Evolutionary conservation across 2,329 filamentous ascomycete species (phyloP).

Genomic region (Neofusicoccum cordaticola): DNA sequence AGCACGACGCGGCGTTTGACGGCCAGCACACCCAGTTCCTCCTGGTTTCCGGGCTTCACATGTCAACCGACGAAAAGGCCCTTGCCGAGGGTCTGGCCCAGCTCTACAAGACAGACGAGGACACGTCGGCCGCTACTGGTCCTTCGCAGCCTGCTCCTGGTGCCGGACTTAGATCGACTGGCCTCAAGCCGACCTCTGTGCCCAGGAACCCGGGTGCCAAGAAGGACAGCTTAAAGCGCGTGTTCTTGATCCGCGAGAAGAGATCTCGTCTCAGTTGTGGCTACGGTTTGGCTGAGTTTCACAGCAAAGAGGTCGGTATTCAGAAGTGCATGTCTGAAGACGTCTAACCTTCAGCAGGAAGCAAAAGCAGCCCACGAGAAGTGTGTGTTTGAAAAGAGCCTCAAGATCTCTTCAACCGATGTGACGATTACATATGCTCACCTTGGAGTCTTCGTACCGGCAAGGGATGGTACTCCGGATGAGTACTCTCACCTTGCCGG

Average conservation of each 20-base stretch:
- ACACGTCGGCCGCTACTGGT: constrained; percentile 22
- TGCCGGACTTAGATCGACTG: constrained; percentile 33
- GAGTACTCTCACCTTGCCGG: constrained; percentile 4
- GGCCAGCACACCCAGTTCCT: constrained; percentile 19
- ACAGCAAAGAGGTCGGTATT: constrained; percentile 57
- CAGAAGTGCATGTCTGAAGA: not conserved
- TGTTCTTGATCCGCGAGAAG: constrained; percentile 73
- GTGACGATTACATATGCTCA: constrained; percentile 7
- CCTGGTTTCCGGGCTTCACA: not conserved
- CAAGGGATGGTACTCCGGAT: not conserved
- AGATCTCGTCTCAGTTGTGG: constrained; percentile 70
- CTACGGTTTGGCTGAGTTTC: constrained; percentile 83
- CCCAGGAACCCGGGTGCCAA: constrained; percentile 66
- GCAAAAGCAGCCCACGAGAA: constrained; percentile 68
- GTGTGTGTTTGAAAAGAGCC: constrained; percentile 43
- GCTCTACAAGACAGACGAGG: constrained; percentile 52
- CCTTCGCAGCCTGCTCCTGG: constrained; percentile 20
- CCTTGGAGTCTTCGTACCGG: constrained; percentile 16
- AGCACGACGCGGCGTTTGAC: constrained; percentile 23
- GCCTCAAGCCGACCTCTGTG: constrained; percentile 49
- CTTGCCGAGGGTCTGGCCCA: not conserved
- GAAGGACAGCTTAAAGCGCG: constrained; percentile 70
- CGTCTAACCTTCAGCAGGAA: constrained; percentile 45
- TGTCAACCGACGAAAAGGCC: not conserved
- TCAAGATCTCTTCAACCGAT: constrained; percentile 12